These are phyloP conservation scores for Debaryomyces sp. DNA, from an alignment of 1,139 yeast species.

Conservation along the genomic window DNA sequence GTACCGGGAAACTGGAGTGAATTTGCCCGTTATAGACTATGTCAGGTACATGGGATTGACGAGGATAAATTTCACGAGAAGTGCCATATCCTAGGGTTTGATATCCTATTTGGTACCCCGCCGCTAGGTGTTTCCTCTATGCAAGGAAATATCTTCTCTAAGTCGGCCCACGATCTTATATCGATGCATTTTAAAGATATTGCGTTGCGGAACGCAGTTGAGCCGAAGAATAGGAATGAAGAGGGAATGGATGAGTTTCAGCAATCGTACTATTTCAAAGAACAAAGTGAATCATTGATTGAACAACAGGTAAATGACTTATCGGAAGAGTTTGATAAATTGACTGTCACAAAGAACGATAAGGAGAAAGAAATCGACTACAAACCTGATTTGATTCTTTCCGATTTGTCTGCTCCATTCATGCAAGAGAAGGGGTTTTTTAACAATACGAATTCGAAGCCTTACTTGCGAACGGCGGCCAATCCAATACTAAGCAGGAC, in stretches of 20 bases:
- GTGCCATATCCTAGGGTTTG: constrained; percentile 83
- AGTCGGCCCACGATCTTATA: constrained; percentile 63
- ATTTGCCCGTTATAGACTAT: constrained; percentile 52
- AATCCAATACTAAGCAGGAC: constrained; percentile 31
- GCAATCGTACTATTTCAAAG: constrained; percentile 31
- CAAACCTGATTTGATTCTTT: constrained; percentile 61
- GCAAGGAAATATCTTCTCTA: constrained; percentile 84
- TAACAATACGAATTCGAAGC: constrained; percentile 76
- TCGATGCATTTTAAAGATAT: constrained; percentile 55
- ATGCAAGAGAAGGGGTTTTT: constrained; percentile 65
- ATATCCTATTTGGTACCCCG: constrained; percentile 75
- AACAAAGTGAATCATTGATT: constrained; percentile 24
- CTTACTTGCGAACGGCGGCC: constrained; percentile 46
- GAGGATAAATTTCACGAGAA: constrained; percentile 55
- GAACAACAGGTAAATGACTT: constrained; percentile 23
- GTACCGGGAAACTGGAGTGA: constrained; percentile 98
- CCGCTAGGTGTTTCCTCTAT: constrained; percentile 78
- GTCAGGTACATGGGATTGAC: constrained; percentile 28
- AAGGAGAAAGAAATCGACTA: constrained; percentile 17
- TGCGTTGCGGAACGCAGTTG: constrained; percentile 20
- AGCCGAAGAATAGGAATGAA: not conserved
- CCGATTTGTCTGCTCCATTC: constrained; percentile 86
- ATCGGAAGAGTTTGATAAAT: not conserved
- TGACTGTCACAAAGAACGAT: not conserved
- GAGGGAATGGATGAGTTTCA: constrained; percentile 11